A percentile compares a stretch with the other conserved stretches of the same genome.
Conservation (phyloP, 768 basidiomycete species). For the Trametes gibbosa region DNA sequence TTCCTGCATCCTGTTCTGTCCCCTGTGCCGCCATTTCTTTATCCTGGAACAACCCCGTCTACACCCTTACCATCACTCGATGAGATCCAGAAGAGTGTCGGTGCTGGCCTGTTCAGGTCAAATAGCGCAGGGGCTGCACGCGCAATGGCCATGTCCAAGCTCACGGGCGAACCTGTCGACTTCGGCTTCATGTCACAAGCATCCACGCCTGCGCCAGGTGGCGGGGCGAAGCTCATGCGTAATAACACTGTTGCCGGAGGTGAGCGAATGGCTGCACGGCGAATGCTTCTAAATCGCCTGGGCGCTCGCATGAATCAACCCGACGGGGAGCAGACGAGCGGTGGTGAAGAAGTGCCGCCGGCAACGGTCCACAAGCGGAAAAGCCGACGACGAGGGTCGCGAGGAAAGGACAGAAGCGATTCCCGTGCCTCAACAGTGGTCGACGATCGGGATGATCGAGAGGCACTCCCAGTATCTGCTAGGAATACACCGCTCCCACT, state of each 20-base stretch:
- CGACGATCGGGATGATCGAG: slow-evolving; percentile 42
- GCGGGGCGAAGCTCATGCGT: slow-evolving; percentile 42
- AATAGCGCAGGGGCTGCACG: slow-evolving; percentile 80
- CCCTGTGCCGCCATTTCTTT: slow-evolving; percentile 54
- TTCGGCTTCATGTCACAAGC: slow-evolving; percentile 41
- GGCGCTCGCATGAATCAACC: slow-evolving; percentile 57
- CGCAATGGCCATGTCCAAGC: slow-evolving; percentile 77
- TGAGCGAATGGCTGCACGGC: slow-evolving; percentile 71
- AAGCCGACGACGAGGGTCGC: slow-evolving; percentile 45
- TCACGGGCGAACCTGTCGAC: slow-evolving; percentile 74
- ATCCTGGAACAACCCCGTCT: slow-evolving; percentile 64
- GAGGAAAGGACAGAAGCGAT: slow-evolving; percentile 21
- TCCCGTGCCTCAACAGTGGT: slow-evolving; percentile 43
- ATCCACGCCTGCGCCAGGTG: slow-evolving; percentile 46
- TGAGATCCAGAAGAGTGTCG: slow-evolving; percentile 55
- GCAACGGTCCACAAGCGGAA: slow-evolving; percentile 39
- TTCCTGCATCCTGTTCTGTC: slow-evolving; percentile 43
- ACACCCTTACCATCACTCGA: slow-evolving; percentile 77
- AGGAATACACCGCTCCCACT: slow-evolving; percentile 55
- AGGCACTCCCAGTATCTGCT: slow-evolving; percentile 41
- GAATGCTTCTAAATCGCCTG: slow-evolving; percentile 61
- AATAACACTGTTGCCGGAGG: slow-evolving; percentile 85
- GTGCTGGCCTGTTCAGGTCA: slow-evolving; percentile 71
- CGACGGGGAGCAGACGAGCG: slow-evolving; percentile 53
- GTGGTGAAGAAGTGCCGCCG: slow-evolving; percentile 33